Conservation (phyloP, 495 filamentous ascomycete genomes). For the Neurospora sublineolata region DNA sequence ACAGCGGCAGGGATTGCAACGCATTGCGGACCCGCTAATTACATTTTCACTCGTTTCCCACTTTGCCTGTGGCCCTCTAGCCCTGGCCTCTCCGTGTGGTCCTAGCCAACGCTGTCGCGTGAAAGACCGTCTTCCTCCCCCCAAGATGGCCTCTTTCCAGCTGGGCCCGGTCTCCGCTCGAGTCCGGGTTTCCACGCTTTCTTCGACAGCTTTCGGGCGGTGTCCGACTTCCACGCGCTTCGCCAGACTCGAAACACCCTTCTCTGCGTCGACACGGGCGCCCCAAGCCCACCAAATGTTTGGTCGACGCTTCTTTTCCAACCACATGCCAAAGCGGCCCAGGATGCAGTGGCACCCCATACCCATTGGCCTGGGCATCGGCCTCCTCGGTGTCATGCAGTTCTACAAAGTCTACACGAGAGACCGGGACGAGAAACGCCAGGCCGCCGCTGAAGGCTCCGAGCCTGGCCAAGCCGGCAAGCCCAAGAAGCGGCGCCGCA, state of each 20-base stretch:
- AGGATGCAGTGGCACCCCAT: constrained; percentile 88
- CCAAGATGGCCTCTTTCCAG: constrained; percentile 16
- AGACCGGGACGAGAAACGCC: constrained; percentile 32
- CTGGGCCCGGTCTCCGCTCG: constrained; percentile 11
- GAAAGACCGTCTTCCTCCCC: background rate
- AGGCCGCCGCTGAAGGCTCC: constrained; percentile 38
- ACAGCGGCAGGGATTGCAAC: background rate
- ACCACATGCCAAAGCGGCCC: constrained; percentile 26
- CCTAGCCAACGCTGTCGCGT: background rate
- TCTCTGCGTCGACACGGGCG: constrained; percentile 4
- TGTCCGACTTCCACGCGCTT: constrained; percentile 8
- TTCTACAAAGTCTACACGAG: constrained; percentile 64
- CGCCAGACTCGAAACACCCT: constrained; percentile 1
- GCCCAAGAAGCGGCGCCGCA: constrained; percentile 54
- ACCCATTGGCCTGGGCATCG: constrained; percentile 79
- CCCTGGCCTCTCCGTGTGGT: background rate
- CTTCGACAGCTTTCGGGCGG: constrained; percentile 6
- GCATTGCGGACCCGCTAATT: background rate
- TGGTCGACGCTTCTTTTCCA: constrained; percentile 20
- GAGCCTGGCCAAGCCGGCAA: constrained; percentile 19
- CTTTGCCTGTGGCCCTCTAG: constrained; percentile 1
- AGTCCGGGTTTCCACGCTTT: constrained; percentile 12
- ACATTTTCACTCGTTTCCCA: background rate
- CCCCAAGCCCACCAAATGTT: constrained; percentile 4
- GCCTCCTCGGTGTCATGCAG: constrained; percentile 71